Conservation (phyloP, 129 eudicot genomes). For the carrot (Daucus carota) region DNA sequence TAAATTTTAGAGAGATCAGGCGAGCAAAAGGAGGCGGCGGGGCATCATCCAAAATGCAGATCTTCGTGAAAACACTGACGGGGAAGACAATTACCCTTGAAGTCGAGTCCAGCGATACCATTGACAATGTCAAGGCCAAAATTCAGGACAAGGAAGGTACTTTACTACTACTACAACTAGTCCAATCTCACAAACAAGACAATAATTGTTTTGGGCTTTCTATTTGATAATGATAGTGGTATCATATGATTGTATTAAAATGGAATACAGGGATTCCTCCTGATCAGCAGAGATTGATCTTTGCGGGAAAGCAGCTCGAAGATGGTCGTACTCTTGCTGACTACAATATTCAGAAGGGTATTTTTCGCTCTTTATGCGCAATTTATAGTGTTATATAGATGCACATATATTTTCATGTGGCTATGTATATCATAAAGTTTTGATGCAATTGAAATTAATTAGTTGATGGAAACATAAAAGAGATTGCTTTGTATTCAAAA, state of each 20-base stretch:
- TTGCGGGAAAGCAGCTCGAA: slow-evolving; percentile 12
- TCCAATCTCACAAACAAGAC: too few relatives aligned
- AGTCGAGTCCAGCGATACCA: slow-evolving; percentile 26
- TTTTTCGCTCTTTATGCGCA: too few relatives aligned
- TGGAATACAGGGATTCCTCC: neutral
- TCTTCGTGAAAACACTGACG: slow-evolving; percentile 32
- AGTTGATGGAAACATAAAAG: too few relatives aligned
- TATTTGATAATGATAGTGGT: too few relatives aligned
- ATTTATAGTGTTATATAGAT: too few relatives aligned
- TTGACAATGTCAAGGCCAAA: slow-evolving; percentile 18
- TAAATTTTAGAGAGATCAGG: too few relatives aligned
- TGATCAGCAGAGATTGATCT: slow-evolving; percentile 11
- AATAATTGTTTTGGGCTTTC: neutral
- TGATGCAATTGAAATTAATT: too few relatives aligned
- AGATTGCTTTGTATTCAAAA: too few relatives aligned
- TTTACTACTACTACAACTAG: neutral
- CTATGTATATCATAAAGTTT: too few relatives aligned
- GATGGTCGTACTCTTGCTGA: slow-evolving; percentile 15
- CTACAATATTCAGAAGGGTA: slow-evolving; percentile 11
- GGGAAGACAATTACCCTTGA: slow-evolving; percentile 30
- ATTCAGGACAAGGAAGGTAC: slow-evolving; percentile 32
- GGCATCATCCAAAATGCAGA: slow-evolving; percentile 15
- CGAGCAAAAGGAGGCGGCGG: neutral
- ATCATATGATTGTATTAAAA: too few relatives aligned
- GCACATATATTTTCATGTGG: too few relatives aligned